Evolutionary conservation across 306 rosid species (phyloP), one percentile per base, ranked within the genome.

Genomic region (Castanospermum australe): DNA sequence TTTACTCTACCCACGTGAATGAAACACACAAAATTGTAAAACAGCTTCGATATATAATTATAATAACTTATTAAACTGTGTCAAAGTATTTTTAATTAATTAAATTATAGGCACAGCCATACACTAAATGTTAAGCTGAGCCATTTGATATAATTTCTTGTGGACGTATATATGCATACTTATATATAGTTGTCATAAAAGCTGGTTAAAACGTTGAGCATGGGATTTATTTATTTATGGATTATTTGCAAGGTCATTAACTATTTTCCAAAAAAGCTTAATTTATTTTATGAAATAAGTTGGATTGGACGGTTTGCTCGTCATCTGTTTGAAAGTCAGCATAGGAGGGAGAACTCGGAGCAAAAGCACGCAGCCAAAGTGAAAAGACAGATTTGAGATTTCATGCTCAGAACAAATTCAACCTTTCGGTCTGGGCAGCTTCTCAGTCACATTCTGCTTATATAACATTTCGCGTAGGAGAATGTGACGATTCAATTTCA

Each of bases 261-360:
- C 33, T 13, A 54, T 69, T 14, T 38, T 52, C 32, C 2, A 33
- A 59, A 36, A n/a, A n/a, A n/a, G n/a, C n/a, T n/a, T n/a, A 22
- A n/a, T 4, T n/a, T 30, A 28, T 67, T 69, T 66, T 79, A 30
- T 79, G 18, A 24, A 57, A 66, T n/a, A n/a, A n/a, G n/a, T n/a
- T n/a, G n/a, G n/a, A n/a, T n/a, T n/a, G n/a, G n/a, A n/a, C n/a
- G 62, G 71, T 74, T 79, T 69, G 87, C 91, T 87, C n/a, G n/a
- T n/a, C 84, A 61, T 82, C 54, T 36, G 79, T 86, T n/a, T 71
- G 81, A 82, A 86, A 90, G 92, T 90, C 90, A 86, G 82, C 74
- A 73, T 71, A 78, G 73, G 77, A 42, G 17, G 62, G 80, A 17
- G 69, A 52, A 59, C 67, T 66, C 71, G 32, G 45, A 18, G 36